These are phyloP conservation scores for Cyclocybe cylindracea DNA, from an alignment of 768 basidiomycete species.

Conservation along the genomic window DNA sequence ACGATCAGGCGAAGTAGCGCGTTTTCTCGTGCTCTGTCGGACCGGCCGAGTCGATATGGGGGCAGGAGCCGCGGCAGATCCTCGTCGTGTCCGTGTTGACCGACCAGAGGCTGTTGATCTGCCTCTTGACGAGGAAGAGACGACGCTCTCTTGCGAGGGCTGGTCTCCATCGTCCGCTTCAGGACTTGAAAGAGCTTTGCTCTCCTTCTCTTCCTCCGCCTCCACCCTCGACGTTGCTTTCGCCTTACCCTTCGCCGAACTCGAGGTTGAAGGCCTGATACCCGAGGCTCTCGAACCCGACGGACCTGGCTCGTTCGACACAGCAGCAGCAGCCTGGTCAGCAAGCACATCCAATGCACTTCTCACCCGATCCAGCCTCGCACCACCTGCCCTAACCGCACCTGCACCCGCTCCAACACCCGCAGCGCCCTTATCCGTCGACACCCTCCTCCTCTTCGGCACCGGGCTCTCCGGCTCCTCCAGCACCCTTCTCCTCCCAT, in stretches of 20 bases:
- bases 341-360: conserved; percentile 74
- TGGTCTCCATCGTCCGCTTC: too few relatives aligned
- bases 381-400: conserved; percentile 6
- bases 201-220: conserved; percentile 3
- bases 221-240: neutral
- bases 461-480: conserved; percentile 36
- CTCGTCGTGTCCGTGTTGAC: neutral
- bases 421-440: neutral
- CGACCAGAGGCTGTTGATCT: neutral
- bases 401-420: conserved; percentile 2
- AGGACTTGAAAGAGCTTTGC: too few relatives aligned
- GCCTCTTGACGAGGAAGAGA: neutral
- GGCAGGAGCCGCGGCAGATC: neutral
- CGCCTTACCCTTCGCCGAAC: conserved; percentile 15
- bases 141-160: neutral
- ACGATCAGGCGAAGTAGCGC: neutral
- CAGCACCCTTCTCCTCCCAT: conserved; percentile 17
- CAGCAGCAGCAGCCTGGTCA: conserved; percentile 63
- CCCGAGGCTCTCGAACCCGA: conserved; percentile 2
- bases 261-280: neutral
- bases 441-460: conserved; percentile 33
- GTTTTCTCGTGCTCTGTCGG: conserved; percentile 4
- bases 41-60: conserved; percentile 1
- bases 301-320: conserved; percentile 36
- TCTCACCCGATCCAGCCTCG: conserved; percentile 31